A percentile compares a stretch with the other conserved stretches of the same genome.
phyloP scores from a whole-genome alignment of 441 rosid genomes.

The Geranium incanum region DNA sequence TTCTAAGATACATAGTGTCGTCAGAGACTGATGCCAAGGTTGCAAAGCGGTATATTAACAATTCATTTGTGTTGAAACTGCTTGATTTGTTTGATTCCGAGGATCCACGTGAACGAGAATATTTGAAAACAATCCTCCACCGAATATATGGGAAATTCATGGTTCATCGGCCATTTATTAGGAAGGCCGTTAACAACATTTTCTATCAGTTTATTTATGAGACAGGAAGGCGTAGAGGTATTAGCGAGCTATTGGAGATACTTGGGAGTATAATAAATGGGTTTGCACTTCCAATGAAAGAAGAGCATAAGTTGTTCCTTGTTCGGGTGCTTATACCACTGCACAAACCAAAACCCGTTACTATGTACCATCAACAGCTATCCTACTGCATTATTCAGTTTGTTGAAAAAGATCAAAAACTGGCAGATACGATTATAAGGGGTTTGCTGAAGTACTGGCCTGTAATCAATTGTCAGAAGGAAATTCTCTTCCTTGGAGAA shows the following conservation, averaged over 20 bases:
- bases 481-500: constrained; percentile 83
- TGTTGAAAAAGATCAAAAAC: constrained; percentile 42
- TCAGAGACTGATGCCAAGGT: constrained; percentile 23
- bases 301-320: constrained; percentile 85
- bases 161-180: constrained; percentile 42
- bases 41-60: constrained; percentile 63
- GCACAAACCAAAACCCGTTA: constrained; percentile 78
- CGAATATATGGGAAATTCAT: constrained; percentile 26
- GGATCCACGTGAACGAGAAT: constrained; percentile 83
- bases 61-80: constrained; percentile 66
- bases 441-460: constrained; percentile 95
- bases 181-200: constrained; percentile 72
- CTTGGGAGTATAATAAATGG: constrained; percentile 91
- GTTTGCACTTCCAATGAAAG: constrained; percentile 93
- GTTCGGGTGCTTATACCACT: constrained; percentile 80
- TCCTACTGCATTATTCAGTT: constrained; percentile 71
- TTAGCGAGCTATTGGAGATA: constrained; percentile 87
- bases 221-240: constrained; percentile 78
- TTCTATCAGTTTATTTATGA: constrained; percentile 80
- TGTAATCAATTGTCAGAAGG: constrained; percentile 74
- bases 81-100: constrained; percentile 83
- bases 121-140: constrained; percentile 78
- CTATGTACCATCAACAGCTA: constrained; percentile 74
- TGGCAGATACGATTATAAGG: constrained; percentile 79
- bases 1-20: constrained; percentile 21